Percentiles rank a stretch among this genome's conserved stretches.
Evolutionary conservation across 805 yeast species (phyloP).

Genomic region (Saturnispora kantuleensis): DNA sequence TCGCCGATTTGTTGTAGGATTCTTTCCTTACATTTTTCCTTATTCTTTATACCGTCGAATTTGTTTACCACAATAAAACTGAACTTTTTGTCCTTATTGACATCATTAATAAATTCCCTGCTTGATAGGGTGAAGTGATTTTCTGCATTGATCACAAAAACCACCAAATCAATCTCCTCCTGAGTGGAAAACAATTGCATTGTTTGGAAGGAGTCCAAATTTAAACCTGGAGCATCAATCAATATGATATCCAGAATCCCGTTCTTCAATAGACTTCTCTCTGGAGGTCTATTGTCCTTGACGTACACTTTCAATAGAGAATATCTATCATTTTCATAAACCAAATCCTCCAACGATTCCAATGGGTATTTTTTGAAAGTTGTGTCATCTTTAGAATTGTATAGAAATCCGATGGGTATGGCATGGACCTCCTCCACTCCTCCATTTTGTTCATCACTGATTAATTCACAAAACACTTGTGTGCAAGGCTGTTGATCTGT

Average conservation of each 20-base stretch:
- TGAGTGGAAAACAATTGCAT: slow-evolving; percentile 92
- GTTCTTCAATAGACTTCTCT: slow-evolving; percentile 66
- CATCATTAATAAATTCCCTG: slow-evolving; percentile 81
- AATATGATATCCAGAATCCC: slow-evolving; percentile 88
- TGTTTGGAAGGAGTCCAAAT: slow-evolving; percentile 87
- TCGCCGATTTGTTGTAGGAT: slow-evolving; percentile 79
- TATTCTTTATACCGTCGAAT: slow-evolving; percentile 78
- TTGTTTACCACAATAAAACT: slow-evolving; percentile 91
- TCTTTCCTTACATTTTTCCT: slow-evolving; percentile 63
- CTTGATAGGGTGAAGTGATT: slow-evolving; percentile 93
- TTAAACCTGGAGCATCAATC: slow-evolving; percentile 96
- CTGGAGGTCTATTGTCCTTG: slow-evolving; percentile 58
- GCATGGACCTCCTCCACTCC: slow-evolving; percentile 91
- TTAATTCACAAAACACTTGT: slow-evolving; percentile 87
- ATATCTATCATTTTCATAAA: slow-evolving; percentile 62
- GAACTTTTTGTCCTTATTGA: slow-evolving; percentile 83
- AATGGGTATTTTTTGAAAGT: slow-evolving; percentile 53
- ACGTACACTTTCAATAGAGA: slow-evolving; percentile 72
- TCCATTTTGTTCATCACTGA: slow-evolving; percentile 69
- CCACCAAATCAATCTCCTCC: slow-evolving; percentile 93
- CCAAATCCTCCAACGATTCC: slow-evolving; percentile 54
- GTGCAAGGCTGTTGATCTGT: slow-evolving; percentile 98
- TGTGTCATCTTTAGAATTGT: slow-evolving; percentile 47
- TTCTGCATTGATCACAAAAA: slow-evolving; percentile 93
- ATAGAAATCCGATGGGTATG: slow-evolving; percentile 45